Evolutionary conservation across 1,284 basidiomycete species (phyloP).

Genomic region (Tranzscheliella williamsii): DNA sequence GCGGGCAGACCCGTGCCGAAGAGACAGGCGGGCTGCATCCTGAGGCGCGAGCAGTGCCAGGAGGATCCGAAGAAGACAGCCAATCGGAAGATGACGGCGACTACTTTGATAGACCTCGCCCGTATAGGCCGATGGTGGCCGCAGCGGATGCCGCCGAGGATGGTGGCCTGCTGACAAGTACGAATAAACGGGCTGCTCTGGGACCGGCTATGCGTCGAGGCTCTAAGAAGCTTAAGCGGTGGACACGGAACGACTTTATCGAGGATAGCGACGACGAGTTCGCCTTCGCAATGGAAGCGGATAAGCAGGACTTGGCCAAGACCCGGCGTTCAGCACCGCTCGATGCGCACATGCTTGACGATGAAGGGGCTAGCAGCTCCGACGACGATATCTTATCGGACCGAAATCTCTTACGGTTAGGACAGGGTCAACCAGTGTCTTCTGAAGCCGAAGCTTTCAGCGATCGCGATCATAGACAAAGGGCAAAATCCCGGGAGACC

Average conservation of each 20-base stretch:
- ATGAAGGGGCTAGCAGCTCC: too few species aligned
- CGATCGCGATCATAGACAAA: constrained; percentile 5
- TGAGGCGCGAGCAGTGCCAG: constrained; percentile 13
- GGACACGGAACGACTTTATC: constrained; percentile 48
- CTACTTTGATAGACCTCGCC: constrained; percentile 31
- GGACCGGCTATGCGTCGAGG: not conserved
- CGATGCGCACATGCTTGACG: too few species aligned
- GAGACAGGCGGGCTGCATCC: constrained; percentile 7
- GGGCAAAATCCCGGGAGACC: too few species aligned
- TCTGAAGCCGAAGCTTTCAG: not conserved
- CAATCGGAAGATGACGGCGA: constrained; percentile 35
- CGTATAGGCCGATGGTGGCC: not conserved
- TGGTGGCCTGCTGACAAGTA: not conserved
- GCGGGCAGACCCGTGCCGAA: constrained; percentile 6
- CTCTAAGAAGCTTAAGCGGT: constrained; percentile 20
- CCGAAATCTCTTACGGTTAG: too few species aligned
- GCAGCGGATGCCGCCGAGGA: not conserved
- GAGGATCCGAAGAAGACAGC: constrained; percentile 21
- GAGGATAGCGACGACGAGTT: constrained; percentile 57
- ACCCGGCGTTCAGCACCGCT: too few species aligned
- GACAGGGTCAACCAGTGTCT: too few species aligned
- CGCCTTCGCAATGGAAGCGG: constrained; percentile 30
- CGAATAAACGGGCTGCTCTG: not conserved
- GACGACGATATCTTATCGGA: too few species aligned
- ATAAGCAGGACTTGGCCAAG: not conserved